Evolutionary conservation across 2,329 filamentous ascomycete species (phyloP).

Genomic region (Tympanopsis confertula): DNA sequence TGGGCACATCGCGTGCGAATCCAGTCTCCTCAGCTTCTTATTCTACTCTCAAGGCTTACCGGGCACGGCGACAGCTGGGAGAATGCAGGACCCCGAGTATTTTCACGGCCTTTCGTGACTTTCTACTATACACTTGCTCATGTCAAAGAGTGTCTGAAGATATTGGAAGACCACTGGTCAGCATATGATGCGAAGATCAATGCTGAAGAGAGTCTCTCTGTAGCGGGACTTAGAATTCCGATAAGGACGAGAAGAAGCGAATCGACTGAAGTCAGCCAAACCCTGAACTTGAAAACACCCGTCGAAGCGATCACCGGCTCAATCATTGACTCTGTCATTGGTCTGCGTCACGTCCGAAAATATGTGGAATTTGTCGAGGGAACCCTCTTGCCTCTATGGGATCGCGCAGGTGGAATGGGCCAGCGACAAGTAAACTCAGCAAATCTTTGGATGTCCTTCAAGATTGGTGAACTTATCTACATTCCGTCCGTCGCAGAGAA

Average conservation of each 20-base stretch:
- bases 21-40: slow-evolving; percentile 7
- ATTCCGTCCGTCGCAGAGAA: neutral
- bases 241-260: neutral
- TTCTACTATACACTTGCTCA: slow-evolving; percentile 6
- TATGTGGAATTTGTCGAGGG: slow-evolving; percentile 2
- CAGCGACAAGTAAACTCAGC: slow-evolving; percentile 2
- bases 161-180: slow-evolving; percentile 3
- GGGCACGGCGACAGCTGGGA: slow-evolving; percentile 3
- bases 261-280: slow-evolving; percentile 1
- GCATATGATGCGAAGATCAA: neutral
- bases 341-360: slow-evolving; percentile 1
- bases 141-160: slow-evolving; percentile 4
- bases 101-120: slow-evolving; percentile 6
- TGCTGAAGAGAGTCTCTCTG: neutral
- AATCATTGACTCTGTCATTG: slow-evolving; percentile 5
- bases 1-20: slow-evolving; percentile 9
- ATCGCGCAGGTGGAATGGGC: neutral
- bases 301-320: slow-evolving; percentile 6
- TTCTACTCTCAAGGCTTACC: slow-evolving; percentile 4
- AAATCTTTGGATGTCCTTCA: slow-evolving; percentile 2
- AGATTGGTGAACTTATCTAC: slow-evolving; percentile 2
- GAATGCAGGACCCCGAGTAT: slow-evolving; percentile 5
- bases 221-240: neutral
- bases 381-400: slow-evolving; percentile 1
- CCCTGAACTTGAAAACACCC: slow-evolving; percentile 2